These are phyloP conservation scores for Bondarzewia mesenterica DNA, from an alignment of 1,284 basidiomycete genomes.

Conservation along the genomic window DNA sequence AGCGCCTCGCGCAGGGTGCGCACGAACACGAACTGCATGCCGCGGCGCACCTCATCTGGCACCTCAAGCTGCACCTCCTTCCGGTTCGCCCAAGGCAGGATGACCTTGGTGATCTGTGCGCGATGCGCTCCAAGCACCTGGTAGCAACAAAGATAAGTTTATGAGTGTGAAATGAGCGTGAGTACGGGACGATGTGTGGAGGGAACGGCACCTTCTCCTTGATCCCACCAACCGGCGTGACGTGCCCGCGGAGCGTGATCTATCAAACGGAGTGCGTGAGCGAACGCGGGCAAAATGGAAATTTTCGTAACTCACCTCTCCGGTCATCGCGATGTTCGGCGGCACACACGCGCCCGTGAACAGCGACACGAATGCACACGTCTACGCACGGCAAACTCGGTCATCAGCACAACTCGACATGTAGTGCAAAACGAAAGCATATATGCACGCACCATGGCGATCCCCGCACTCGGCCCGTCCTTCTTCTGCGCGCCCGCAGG, in stretches of 20 bases:
- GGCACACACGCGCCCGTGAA: constrained; percentile 70
- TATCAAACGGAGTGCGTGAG: constrained; percentile 17
- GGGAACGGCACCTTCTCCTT: constrained; percentile 52
- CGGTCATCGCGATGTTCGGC: constrained; percentile 73
- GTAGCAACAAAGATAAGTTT: constrained; percentile 4
- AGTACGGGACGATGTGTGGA: not conserved
- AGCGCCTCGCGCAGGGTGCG: constrained; percentile 72
- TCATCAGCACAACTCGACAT: not conserved
- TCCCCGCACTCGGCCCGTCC: constrained; percentile 85
- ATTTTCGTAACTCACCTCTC: constrained; percentile 43
- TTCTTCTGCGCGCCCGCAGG: constrained; percentile 85
- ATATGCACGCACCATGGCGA: constrained; percentile 70
- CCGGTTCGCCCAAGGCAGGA: constrained; percentile 75
- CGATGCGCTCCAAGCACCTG: constrained; percentile 76
- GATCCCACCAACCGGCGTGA: constrained; percentile 79
- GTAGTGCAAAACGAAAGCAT: not conserved
- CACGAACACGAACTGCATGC: constrained; percentile 77
- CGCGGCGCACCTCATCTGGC: constrained; percentile 57
- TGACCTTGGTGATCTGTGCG: constrained; percentile 72
- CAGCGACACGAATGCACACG: constrained; percentile 78
- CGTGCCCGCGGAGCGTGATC: constrained; percentile 73
- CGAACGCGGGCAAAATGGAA: not conserved
- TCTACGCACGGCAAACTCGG: constrained; percentile 27
- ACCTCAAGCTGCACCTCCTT: constrained; percentile 85
- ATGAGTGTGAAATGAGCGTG: constrained; percentile 5